Evolutionary conservation across 2,329 filamentous ascomycete genomes (phyloP), one percentile per base, ranked within the genome.

Genomic region (Fusarium denticulatum): DNA sequence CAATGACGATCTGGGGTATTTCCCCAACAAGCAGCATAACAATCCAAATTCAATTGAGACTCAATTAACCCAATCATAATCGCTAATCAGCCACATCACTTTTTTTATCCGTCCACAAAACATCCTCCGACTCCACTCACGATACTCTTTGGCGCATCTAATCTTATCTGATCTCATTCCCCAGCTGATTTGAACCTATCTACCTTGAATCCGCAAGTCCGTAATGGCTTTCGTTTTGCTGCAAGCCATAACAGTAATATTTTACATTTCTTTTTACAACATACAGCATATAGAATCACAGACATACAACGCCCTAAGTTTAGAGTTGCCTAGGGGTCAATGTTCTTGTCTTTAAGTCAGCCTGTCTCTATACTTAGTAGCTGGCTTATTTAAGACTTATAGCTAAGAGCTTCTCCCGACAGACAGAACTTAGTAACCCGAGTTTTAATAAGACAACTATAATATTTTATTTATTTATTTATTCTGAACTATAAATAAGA

Each of bases 101-200:
- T 53, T 36, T 53, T 39, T 53, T 28, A 3, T 53, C n/a, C 7
- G 20, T 24, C 22, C 13, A 53, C 20, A 28, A 14, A 26, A 11
- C 6, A 10, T 43, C 6, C 14, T 13, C 37, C 5, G 2, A 43
- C 28, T 67, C 69, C 58, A 71, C 58, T 24, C 18, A 13, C 24
- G n/a, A 52, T 26, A 7, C 18, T 59, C 36, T 28, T 28, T 40
- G 26, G 6, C 13, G 12, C 24, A 30, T 46, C 36, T 45, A 64
- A 71, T 74, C 71, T 74, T 73, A 73, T 73, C 71, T 68, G 71
- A 73, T 73, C 47, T 24, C 2, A 32, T 11, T 6, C 6, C 11
- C n/a, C 30, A 34, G n/a, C n/a, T 5, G 36, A 53, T 62, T 45
- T 47, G 22, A 20, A 18, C 22, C 28, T 14, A 10, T 5, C 47